Base-by-base conservation (phyloP, 2,329 filamentous ascomycete species). In the Pestalotiopsis sp. region DNA sequence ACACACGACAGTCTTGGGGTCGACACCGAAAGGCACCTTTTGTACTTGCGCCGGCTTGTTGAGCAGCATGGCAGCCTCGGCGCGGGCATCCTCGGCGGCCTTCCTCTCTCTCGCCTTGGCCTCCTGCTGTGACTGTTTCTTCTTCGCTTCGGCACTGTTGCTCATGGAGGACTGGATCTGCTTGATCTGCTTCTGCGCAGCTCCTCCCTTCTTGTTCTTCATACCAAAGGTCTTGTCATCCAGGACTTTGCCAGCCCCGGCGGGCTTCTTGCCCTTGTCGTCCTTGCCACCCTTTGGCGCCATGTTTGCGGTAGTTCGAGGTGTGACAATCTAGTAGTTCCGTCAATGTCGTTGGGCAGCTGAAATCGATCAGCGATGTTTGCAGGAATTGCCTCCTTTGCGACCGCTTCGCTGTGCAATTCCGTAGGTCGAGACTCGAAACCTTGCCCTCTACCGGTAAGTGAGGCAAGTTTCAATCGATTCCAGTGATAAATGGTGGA, bases 191-290 rank as follows among this genome's bases (percentile, higher is more conserved):
- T 91, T 97, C 83, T 98, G 93, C 67, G 94, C 95, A 66, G 90
- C 91, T 68, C 90, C 92, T 74, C 96, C 96, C 87, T 98, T 99
- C 86, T 99, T 99, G 80, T 99, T 99, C 85, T 99, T 99, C 96
- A 99, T 98, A 76, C 96, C 96, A 87, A 99, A 99, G 63, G 96
- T 97, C 85, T 95, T 96, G 86, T 99, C 96, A 72, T 96, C 94
- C 72, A 94, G 93, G 59, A 86, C 77, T 83, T 94, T 94, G 75
- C 83, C 76, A 69, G 84, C 80, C 25, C 17, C 36, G 25, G 83
- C 79, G 68, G 83, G 80, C 83, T 88, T 88, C 83, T 90, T 90
- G 80, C 82, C 85, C 74, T 77, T 84, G 64, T 72, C 77, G 68
- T 76, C 82, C 73, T 88, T 85, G 67, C 88, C 85, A 76, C 87